Evolutionary conservation across 2,329 filamentous ascomycete genomes (phyloP), one percentile per base, ranked within the genome.

Genomic region (Escovopsis sp.): DNA sequence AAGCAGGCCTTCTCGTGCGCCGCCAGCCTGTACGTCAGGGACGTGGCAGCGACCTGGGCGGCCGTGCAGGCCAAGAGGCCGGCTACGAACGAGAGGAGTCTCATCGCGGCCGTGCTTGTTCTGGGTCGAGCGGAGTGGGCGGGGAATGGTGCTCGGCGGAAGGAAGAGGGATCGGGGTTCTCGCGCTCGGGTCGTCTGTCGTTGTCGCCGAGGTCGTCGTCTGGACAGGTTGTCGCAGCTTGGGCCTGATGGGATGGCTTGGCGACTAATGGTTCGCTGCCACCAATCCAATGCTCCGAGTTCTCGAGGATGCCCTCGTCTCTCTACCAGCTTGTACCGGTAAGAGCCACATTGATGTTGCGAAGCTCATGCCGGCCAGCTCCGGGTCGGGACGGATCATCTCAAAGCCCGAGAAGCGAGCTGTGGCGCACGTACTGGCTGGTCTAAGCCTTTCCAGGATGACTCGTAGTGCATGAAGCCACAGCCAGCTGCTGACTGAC

Each of bases 1-100:
- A 98, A 98, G 70, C 91, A 98, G 47, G 91, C 86, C 65, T 85
- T 87, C 71, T 96, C 91, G 68, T 93, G 85, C 40, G 91, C 84
- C 41, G 73, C 67, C 38, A 98, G 73, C 66, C 88, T 85, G 72
- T 95, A 98, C 39, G 91, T 98, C 58, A 98, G 73, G 35, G 91
- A 88, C 4, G 91, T 98, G 33, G 86, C 87, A 42, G 83, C 79
- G 42, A 81, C 82, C 47, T 82, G 68, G 46, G 82, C 80, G 44
- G 78, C 66, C 49, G 85, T 64, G 56, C 73, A 77, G 67, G 82
- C 82, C 61, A 93, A 59, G 42, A 91, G 72, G 67, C 81, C 77
- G 53, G 74, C 69, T 42, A 77, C 65, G 47, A 84, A 55, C 49
- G 72, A 63, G 48, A 71, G 66, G 50, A 80, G 61, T 66, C 76